Conservation (phyloP, 805 yeast genomes). For the Saccharomyces jurei region DNA sequence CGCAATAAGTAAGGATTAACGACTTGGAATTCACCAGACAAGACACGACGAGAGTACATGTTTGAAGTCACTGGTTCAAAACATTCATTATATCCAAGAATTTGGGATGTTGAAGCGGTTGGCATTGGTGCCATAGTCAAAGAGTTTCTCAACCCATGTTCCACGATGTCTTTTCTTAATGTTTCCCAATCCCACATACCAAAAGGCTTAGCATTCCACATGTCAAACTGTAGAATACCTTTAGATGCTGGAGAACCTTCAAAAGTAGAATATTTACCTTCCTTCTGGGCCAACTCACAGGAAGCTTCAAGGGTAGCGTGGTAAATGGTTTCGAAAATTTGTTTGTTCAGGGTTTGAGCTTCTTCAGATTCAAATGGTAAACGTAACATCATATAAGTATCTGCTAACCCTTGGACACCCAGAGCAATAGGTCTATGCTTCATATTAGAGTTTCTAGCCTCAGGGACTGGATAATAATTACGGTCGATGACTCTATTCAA, state of each 20-base stretch:
- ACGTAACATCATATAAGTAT: constrained; percentile 69
- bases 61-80: constrained; percentile 95
- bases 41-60: constrained; percentile 80
- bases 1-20: constrained; percentile 79
- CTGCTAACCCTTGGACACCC: constrained; percentile 97
- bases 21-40: constrained; percentile 89
- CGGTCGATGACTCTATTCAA: constrained; percentile 78
- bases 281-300: constrained; percentile 60
- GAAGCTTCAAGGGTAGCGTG: constrained; percentile 90
- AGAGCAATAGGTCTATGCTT: constrained; percentile 90
- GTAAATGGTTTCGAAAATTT: constrained; percentile 90
- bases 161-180: constrained; percentile 49
- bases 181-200: constrained; percentile 79
- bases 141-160: constrained; percentile 78
- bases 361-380: constrained; percentile 78
- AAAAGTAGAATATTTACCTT: constrained; percentile 67
- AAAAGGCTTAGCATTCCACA: constrained; percentile 79
- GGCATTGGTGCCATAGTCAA: constrained; percentile 93
- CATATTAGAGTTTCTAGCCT: constrained; percentile 67
- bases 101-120: constrained; percentile 95
- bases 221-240: constrained; percentile 77
- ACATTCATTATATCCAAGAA: constrained; percentile 88
- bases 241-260: constrained; percentile 85
- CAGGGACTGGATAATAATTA: constrained; percentile 74
- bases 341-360: constrained; percentile 68